Percentiles rank a stretch among this genome's conserved stretches.
phyloP scores from a whole-genome alignment of 495 filamentous ascomycete genomes.

The Daldinia concentrica region DNA sequence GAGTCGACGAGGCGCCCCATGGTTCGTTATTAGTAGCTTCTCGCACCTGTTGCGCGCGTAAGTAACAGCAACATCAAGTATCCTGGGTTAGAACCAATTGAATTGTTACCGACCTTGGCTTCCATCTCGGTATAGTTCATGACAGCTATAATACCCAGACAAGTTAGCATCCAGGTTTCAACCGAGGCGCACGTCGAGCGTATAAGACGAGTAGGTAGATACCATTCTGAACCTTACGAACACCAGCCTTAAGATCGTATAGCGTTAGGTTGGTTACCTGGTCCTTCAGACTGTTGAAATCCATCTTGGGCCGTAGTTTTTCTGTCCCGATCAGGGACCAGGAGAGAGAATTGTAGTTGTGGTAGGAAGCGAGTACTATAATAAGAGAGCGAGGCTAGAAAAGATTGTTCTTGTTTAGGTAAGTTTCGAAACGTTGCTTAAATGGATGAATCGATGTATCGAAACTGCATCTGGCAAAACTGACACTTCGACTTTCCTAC shows the following conservation, averaged over 20 bases:
- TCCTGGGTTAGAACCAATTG: not conserved
- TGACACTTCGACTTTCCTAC: conserved; percentile 30
- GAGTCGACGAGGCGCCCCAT: conserved; percentile 89
- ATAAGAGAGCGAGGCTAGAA: not conserved
- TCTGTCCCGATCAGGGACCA: conserved; percentile 31
- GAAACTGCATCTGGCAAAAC: conserved; percentile 9
- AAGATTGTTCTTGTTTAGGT: not conserved
- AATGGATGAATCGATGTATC: not conserved
- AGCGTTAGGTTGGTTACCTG: conserved; percentile 92
- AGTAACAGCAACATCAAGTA: conserved; percentile 23
- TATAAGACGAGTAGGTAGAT: conserved; percentile 41
- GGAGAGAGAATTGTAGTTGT: conserved; percentile 1
- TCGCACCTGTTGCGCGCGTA: conserved; percentile 68
- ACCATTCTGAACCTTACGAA: conserved; percentile 99
- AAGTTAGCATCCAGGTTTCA: conserved; percentile 30
- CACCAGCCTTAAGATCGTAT: conserved; percentile 97
- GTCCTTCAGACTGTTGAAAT: conserved; percentile 84
- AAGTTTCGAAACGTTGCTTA: not conserved
- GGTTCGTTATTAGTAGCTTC: conserved; percentile 99
- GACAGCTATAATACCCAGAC: conserved; percentile 68
- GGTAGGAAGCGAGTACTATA: not conserved
- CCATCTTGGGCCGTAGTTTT: conserved; percentile 65
- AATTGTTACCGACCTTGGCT: conserved; percentile 74
- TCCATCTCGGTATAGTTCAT: conserved; percentile 99
- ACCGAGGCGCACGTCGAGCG: not conserved